These are phyloP conservation scores for Pyrenochaeta sp. DNA, from an alignment of 2,329 filamentous ascomycete genomes.

Conservation along the genomic window DNA sequence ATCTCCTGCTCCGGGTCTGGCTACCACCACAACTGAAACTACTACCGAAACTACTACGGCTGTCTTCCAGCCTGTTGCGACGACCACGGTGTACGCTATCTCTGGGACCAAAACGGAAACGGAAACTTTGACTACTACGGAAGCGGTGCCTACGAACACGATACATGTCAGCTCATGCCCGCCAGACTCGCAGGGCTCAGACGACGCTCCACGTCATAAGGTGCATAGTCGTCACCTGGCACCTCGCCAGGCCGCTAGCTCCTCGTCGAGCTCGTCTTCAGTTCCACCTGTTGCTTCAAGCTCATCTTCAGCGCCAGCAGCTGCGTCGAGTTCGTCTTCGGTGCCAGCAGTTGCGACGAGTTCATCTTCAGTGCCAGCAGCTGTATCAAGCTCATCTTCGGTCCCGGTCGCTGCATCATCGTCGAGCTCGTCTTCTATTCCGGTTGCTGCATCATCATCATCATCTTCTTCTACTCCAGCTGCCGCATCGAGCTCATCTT, in stretches of 20 bases:
- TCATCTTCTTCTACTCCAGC: no score
- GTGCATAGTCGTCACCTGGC: no score
- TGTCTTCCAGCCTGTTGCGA: neutral
- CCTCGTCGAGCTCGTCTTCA: neutral
- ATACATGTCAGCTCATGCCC: no score
- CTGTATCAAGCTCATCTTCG: neutral
- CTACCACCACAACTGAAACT: neutral
- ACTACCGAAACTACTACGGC: neutral
- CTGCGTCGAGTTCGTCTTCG: neutral
- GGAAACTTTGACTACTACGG: no score
- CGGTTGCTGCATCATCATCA: no score
- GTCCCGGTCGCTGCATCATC: no score
- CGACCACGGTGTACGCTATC: neutral
- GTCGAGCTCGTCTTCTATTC: neutral
- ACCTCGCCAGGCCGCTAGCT: no score
- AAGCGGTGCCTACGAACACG: no score
- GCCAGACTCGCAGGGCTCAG: no score
- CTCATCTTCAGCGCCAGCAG: no score
- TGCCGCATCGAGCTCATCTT: no score
- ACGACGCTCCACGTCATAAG: neutral
- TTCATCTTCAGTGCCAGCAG: neutral
- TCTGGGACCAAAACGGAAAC: neutral
- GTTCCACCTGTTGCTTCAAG: neutral
- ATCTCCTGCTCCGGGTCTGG: slow-evolving; percentile 5
- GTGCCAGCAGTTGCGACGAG: no score